Evolutionary conservation across 306 rosid species (phyloP), one percentile per base, ranked within the genome.

Genomic region (Inga leiocalycina): DNA sequence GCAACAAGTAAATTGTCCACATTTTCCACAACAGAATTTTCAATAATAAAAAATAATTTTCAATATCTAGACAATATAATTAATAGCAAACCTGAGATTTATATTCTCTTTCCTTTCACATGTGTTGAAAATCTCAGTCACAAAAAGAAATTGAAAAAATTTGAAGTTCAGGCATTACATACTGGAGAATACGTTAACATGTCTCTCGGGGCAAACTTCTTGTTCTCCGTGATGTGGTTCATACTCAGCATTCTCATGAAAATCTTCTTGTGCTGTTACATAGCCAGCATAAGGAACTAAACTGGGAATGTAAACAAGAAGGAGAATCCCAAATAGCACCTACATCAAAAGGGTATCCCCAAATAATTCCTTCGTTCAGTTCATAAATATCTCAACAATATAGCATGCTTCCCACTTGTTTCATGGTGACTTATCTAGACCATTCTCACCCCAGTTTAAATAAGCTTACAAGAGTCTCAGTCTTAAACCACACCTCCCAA

Each of bases 281-380:
- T 89, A 89, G 13, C 94, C 95, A 65, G 93, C 84, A 84, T 88
- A 84, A 75, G 97, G 97, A 88, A 85, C 90, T 88, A 94, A 83
- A 72, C 88, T 85, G 5, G 98, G 98, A 82, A 94, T 80, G 86
- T 91, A 86, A 72, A 86, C 86, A 73, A 86, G 73, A 82, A 91
- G 91, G 71, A 89, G 91, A 84, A 80, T 82, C 52, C 94, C 97
- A 88, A 94, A 94, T 71, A 93, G 45, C 76, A 84, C 95, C 98
- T 94, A 22, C 82, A 87, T 67, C 80, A 84, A 62, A 85, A 81
- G 20, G 76, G 56, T 51, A 81, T 70, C 65, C n/a, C 65, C 20
- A 79, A 57, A 83, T 65, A 71, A 57, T 41, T 41, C 61, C 4
- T 34, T 20, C 10, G 37, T 67, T 66, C 70, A 35, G 84, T 27